Evolutionary conservation across 441 rosid species (phyloP), one percentile per base, ranked within the genome.

Genomic region (Gossypium schwendimanii): DNA sequence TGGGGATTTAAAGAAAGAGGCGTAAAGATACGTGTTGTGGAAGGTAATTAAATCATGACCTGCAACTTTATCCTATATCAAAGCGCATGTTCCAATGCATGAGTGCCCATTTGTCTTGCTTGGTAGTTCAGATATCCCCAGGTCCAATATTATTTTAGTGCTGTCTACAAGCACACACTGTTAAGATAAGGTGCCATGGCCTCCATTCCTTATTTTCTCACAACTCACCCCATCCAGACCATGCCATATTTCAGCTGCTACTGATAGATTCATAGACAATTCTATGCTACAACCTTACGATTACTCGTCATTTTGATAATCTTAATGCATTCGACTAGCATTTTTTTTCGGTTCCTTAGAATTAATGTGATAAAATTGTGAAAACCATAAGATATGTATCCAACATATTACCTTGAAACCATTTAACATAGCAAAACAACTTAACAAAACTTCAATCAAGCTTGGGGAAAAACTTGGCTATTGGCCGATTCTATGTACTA

Each of bases 21-120:
- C 11, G 23, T 54, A 18, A 54, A 20, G 2, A 8, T 3, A 20
- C 59, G 21, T 54, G 24, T 54, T 54, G 26, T 54, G 60, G 26
- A 18, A 8, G 28, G 54, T 55, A 59, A 58, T 41, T 21, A 41
- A 20, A 41, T 70, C 65, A 70, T 9, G 39, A 20, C 28, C 36
- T 12, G 45, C 9, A 53, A 21, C 44, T 59, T 24, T 15, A 52
- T 52, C 57, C 57, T 5, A 52, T 17, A 52, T 57, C 23, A 28
- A 50, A 50, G 33, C 3, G 62, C 28, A 69, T 31, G 63, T 31
- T 33, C 26, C 54, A 17, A 20, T 3, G 76, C 73, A 66, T 49
- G 70, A 55, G 60, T 57, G 72, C 57, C 68, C 39, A 75, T 68
- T 55, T 54, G 60, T 69, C 72, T 12, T 15, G 39, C 39, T 33